A percentile compares a stretch with the other conserved stretches of the same genome.
Evolutionary conservation across 2,329 filamentous ascomycete species (phyloP).

Genomic region (Aspergillus ochraceus): DNA sequence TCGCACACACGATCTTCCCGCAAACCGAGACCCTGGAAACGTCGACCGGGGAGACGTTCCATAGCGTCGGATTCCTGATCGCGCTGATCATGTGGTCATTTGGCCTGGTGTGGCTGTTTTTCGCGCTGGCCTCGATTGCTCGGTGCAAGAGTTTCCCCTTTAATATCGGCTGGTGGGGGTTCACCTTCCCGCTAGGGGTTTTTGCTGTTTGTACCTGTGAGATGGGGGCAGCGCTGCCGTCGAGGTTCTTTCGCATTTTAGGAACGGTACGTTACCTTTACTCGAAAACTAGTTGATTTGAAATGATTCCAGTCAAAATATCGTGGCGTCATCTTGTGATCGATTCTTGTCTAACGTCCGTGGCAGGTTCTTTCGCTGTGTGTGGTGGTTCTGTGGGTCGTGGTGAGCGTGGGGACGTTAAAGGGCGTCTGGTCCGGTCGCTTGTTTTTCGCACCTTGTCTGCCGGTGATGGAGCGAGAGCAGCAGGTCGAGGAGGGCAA

Average conservation of each 20-base stretch:
- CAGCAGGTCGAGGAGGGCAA: constrained; percentile 20
- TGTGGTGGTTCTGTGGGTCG: constrained; percentile 25
- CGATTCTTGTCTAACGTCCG: background rate
- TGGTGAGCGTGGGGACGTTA: constrained; percentile 53
- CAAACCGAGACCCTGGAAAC: constrained; percentile 32
- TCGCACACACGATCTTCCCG: constrained; percentile 41
- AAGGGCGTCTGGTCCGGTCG: constrained; percentile 50
- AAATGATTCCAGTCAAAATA: background rate
- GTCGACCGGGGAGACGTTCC: constrained; percentile 33
- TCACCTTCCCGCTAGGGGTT: constrained; percentile 60
- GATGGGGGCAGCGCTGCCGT: constrained; percentile 53
- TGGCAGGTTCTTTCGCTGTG: constrained; percentile 1
- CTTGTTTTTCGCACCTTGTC: constrained; percentile 57
- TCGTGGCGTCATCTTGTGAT: background rate
- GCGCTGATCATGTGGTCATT: constrained; percentile 43
- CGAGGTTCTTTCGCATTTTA: constrained; percentile 56
- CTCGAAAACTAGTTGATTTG: no score
- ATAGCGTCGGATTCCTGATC: constrained; percentile 36
- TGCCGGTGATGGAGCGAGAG: constrained; percentile 38
- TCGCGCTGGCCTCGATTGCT: constrained; percentile 38
- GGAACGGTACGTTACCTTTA: constrained; percentile 45
- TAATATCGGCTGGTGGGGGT: constrained; percentile 65
- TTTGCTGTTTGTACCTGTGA: constrained; percentile 50
- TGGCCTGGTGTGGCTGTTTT: constrained; percentile 42
- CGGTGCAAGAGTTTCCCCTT: constrained; percentile 51